Percentiles rank a stretch among this genome's conserved stretches.
Conservation (phyloP, 108 stramenopile genomes). For the Poteriospumella lacustris region DNA sequence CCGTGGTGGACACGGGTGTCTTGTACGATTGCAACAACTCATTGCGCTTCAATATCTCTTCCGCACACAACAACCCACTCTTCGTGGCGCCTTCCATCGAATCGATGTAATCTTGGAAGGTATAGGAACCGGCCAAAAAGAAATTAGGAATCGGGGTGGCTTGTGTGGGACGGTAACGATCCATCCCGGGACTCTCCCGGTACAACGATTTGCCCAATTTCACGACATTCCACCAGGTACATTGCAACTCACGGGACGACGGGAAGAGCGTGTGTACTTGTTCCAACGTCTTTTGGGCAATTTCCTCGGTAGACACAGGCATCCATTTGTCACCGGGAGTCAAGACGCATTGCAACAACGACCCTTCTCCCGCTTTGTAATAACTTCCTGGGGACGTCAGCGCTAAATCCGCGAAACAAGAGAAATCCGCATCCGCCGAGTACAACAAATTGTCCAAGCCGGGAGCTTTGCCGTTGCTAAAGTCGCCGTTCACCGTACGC, state of each 20-base stretch:
- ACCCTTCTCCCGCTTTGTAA: conserved; percentile 81
- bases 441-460: conserved; percentile 92
- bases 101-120: conserved; percentile 87
- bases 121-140: conserved; percentile 91
- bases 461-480: conserved; percentile 71
- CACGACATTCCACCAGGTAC: conserved; percentile 88
- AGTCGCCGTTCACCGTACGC: conserved; percentile 78
- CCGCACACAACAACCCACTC: conserved; percentile 83
- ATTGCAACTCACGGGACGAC: conserved; percentile 76
- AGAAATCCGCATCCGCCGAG: conserved; percentile 90
- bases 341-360: conserved; percentile 50
- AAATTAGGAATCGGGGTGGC: conserved; percentile 90
- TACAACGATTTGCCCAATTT: conserved; percentile 85
- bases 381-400: conserved; percentile 83
- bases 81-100: conserved; percentile 95
- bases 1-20: too few relatives aligned
- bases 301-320: conserved; percentile 45
- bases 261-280: conserved; percentile 71
- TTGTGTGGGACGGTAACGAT: conserved; percentile 83
- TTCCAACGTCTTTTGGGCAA: conserved; percentile 41
- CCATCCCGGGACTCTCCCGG: conserved; percentile 87
- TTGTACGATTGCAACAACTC: conserved; percentile 56
- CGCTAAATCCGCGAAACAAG: conserved; percentile 91
- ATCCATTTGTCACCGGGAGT: conserved; percentile 52
- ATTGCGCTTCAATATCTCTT: conserved; percentile 80